phyloP scores from a whole-genome alignment of 164 flowering plant species.

The Platanus orientalis region DNA sequence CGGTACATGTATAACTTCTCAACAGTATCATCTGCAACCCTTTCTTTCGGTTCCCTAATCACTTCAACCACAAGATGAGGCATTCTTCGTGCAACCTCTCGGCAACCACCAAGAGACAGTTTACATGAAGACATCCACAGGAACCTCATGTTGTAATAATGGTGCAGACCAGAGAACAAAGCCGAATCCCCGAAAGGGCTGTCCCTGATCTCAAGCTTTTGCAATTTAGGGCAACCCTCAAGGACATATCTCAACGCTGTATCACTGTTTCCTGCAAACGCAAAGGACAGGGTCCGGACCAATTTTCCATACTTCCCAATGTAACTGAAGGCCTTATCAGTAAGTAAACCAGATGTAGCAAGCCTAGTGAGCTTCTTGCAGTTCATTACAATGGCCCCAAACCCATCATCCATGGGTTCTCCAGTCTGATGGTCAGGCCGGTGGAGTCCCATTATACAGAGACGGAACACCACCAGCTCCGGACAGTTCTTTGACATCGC shows the following conservation, averaged over 20 bases:
- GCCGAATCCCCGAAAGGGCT: conserved; percentile 83
- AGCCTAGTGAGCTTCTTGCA: conserved; percentile 79
- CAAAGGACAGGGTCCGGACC: conserved; percentile 72
- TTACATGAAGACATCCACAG: conserved; percentile 79
- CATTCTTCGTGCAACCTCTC: conserved; percentile 47
- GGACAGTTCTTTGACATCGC: conserved; percentile 81
- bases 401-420: conserved; percentile 87
- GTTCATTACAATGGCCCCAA: conserved; percentile 85
- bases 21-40: conserved; percentile 25
- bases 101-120: conserved; percentile 53
- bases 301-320: conserved; percentile 72
- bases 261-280: conserved; percentile 85
- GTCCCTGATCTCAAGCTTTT: conserved; percentile 86
- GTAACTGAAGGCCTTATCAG: conserved; percentile 65
- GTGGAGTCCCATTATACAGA: conserved; percentile 74
- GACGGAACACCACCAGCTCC: conserved; percentile 72
- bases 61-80: conserved; percentile 70
- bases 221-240: conserved; percentile 70
- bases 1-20: conserved; percentile 71
- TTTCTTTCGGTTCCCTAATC: conserved; percentile 28
- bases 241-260: conserved; percentile 60
- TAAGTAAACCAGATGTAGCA: conserved; percentile 69
- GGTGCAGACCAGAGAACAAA: conserved; percentile 63
- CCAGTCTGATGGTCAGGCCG: conserved; percentile 65
- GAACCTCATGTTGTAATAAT: conserved; percentile 75